These are phyloP conservation scores for Alternaria sp. DNA, from an alignment of 2,329 filamentous ascomycete species.

Conservation along the genomic window DNA sequence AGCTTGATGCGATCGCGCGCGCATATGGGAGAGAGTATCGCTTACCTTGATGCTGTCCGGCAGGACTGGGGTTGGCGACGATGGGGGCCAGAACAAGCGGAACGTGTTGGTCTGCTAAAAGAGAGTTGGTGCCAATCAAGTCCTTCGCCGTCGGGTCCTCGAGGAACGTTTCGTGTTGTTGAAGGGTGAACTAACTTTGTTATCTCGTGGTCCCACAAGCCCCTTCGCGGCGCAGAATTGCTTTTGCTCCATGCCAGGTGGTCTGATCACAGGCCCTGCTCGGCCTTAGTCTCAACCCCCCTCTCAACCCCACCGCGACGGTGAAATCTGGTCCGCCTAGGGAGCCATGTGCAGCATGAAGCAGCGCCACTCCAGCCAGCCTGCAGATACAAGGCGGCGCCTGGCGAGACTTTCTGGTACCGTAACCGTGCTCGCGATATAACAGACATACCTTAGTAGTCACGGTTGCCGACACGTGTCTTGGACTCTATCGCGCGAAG, in stretches of 20 bases:
- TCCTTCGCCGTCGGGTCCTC: conserved; percentile 4
- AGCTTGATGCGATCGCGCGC: conserved; percentile 13
- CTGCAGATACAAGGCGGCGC: conserved; percentile 3
- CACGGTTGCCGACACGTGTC: conserved; percentile 20
- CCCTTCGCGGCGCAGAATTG: conserved; percentile 9
- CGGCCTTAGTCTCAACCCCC: not conserved
- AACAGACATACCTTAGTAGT: conserved; percentile 5
- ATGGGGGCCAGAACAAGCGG: conserved; percentile 27
- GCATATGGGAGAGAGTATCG: conserved; percentile 10
- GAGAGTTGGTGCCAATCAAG: conserved; percentile 7
- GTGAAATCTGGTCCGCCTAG: conserved; percentile 3
- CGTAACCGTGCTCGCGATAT: not conserved
- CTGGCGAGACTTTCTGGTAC: conserved; percentile 9
- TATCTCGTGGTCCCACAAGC: conserved; percentile 7
- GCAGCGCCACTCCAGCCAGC: conserved; percentile 4
- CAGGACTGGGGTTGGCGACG: conserved; percentile 32
- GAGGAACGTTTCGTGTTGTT: conserved; percentile 2
- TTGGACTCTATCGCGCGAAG: conserved; percentile 7
- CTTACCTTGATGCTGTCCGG: conserved; percentile 9
- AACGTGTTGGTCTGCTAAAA: conserved; percentile 3
- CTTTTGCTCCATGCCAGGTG: conserved; percentile 13
- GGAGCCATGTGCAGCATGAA: conserved; percentile 8
- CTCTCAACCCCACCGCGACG: not conserved
- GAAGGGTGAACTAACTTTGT: conserved; percentile 4
- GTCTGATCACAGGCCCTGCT: conserved; percentile 3